Evolutionary conservation across 805 yeast genomes (phyloP), one percentile per base, ranked within the genome.

Genomic region (Candida orba): DNA sequence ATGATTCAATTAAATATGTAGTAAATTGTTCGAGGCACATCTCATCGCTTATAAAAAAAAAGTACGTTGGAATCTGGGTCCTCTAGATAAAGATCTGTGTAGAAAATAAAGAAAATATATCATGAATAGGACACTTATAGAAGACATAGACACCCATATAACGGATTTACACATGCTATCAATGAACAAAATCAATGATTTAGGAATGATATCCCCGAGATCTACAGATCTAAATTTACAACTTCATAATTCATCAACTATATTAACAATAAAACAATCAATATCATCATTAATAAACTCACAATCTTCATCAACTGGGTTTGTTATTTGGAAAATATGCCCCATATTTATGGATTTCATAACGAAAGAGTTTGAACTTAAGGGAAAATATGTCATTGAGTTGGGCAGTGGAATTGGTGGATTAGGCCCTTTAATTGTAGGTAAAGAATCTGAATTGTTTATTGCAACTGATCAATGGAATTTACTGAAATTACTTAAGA

Each of bases 381-480:
- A 41, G 1, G 53, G 44, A 3, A 47, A 59, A 2, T 45, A 53
- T 1, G 68, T 78, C 0, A 60, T 81, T 8, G 89, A 81, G 48
- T 54, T 81, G 4, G 89, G 89, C 0, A 60, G 84, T 13, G 89
- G 89, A 0, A 71, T 72, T 0, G 67, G 77, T 3, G 85, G 81
- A 0, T 52, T 80, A 4, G 55, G 73, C 8, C 75, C 76, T 0
- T 61, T 64, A 58, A 43, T 66, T 34, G 9, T 68, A 49, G 63
- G 76, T 45, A n/a, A 66, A 48, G 9, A 15, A 15, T 52, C 66
- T 47, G 34, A 27, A 4, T 13, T 23, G 24, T 80, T 67, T 49
- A 59, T 80, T 2, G 78, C 81, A 2, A 73, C 83, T 0, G 89
- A 81, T 54, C 86, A 81, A 53, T 59, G 54, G 24, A 79, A 71